Evolutionary conservation across 2,329 filamentous ascomycete species (phyloP).

Genomic region (Orbilia blumenaviensis): DNA sequence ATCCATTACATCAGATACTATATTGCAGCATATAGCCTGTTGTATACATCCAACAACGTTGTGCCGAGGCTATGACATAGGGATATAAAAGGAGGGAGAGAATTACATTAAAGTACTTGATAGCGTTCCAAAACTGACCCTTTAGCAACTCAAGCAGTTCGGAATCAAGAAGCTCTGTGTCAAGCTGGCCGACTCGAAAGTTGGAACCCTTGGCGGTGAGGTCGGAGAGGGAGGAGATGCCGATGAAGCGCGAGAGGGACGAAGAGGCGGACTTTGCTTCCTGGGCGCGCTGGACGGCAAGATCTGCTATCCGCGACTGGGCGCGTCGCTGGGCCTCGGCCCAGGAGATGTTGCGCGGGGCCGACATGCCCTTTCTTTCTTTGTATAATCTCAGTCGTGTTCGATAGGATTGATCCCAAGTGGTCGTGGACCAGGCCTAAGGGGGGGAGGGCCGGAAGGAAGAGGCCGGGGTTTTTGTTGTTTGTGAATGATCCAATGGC

Average conservation of each 20-base stretch:
- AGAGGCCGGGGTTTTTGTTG: too few species aligned
- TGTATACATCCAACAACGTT: too few species aligned
- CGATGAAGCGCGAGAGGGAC: slow-evolving; percentile 41
- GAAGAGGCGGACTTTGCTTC: slow-evolving; percentile 51
- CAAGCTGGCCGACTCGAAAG: slow-evolving; percentile 93
- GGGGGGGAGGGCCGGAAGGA: too few species aligned
- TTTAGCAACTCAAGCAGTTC: slow-evolving; percentile 87
- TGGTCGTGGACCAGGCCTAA: too few species aligned
- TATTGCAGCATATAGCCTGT: too few species aligned
- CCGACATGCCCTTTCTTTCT: slow-evolving; percentile 8
- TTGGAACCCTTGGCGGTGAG: slow-evolving; percentile 70
- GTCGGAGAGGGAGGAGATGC: slow-evolving; percentile 39
- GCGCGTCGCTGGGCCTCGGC: slow-evolving; percentile 56
- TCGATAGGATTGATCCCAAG: too few species aligned
- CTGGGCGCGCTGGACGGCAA: slow-evolving; percentile 54
- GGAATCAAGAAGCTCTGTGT: slow-evolving; percentile 92
- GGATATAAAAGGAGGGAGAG: background rate
- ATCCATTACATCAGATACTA: too few species aligned
- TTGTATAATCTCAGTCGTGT: background rate
- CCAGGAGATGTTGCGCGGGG: slow-evolving; percentile 55
- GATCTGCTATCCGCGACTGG: slow-evolving; percentile 56
- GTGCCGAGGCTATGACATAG: too few species aligned
- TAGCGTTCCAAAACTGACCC: slow-evolving; percentile 82
- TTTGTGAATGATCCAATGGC: too few species aligned
- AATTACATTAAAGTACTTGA: slow-evolving; percentile 81